A percentile compares a stretch with the other conserved stretches of the same genome.
phyloP scores from a whole-genome alignment of 495 filamentous ascomycete genomes.

The Penicillium ucsense region DNA sequence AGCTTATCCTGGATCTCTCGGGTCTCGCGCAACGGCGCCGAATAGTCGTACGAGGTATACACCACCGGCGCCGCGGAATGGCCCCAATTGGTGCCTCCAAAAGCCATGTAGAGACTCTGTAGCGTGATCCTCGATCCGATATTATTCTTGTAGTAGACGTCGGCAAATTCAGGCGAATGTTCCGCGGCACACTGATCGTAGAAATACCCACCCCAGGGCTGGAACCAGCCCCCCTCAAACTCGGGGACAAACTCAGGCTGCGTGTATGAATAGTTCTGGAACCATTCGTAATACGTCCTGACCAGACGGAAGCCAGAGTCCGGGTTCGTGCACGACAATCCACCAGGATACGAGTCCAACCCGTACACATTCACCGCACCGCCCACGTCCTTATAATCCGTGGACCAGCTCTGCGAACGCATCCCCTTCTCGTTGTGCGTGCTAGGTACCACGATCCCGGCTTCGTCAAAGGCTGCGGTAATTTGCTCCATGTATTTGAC shows the following conservation, averaged over 20 bases:
- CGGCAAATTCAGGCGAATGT: constrained; percentile 40
- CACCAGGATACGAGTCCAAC: constrained; percentile 46
- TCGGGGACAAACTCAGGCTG: constrained; percentile 44
- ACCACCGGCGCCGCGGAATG: constrained; percentile 39
- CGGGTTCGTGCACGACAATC: constrained; percentile 41
- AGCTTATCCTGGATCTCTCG: constrained; percentile 35
- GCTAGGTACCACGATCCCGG: constrained; percentile 43
- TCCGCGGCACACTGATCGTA: constrained; percentile 38
- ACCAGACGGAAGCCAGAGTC: constrained; percentile 40
- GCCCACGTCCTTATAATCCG: constrained; percentile 44
- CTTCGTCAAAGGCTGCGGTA: constrained; percentile 32
- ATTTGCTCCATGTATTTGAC: constrained; percentile 46
- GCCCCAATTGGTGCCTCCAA: constrained; percentile 50
- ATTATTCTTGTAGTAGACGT: constrained; percentile 50
- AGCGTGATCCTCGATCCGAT: constrained; percentile 40
- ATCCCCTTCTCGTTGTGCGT: constrained; percentile 45
- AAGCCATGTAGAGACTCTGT: constrained; percentile 46
- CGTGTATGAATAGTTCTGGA: constrained; percentile 43
- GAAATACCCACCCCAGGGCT: constrained; percentile 42
- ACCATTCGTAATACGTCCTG: constrained; percentile 48
- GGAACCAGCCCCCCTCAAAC: constrained; percentile 46
- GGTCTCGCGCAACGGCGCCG: constrained; percentile 34
- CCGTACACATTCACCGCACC: constrained; percentile 48
- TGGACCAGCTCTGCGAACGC: constrained; percentile 42
- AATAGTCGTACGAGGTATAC: constrained; percentile 42